Conservation (phyloP, 805 yeast genomes). For the Nakazawaea wyomingensis region DNA sequence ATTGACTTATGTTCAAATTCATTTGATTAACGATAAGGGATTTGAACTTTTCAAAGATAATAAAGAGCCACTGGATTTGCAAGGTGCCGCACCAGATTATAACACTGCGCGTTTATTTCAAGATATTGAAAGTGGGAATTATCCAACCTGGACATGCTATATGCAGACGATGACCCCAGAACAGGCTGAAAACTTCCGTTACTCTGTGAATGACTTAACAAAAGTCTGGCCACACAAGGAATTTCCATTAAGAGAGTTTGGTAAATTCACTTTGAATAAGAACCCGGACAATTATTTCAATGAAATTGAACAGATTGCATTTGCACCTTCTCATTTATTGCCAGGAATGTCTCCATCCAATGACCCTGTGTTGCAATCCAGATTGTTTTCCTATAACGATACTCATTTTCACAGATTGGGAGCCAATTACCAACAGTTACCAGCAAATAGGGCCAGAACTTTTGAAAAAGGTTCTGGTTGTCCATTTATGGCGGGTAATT, state of each 20-base stretch:
- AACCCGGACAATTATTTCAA: constrained; percentile 51
- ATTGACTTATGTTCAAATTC: constrained; percentile 52
- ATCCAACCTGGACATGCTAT: constrained; percentile 47
- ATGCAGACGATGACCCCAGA: constrained; percentile 56
- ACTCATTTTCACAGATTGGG: constrained; percentile 78
- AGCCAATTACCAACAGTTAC: constrained; percentile 59
- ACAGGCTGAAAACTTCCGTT: constrained; percentile 46
- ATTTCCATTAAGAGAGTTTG: constrained; percentile 51
- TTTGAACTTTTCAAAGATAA: constrained; percentile 35
- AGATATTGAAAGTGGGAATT: constrained; percentile 42
- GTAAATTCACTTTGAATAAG: constrained; percentile 47
- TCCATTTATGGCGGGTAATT: constrained; percentile 43
- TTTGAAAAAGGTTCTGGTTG: constrained; percentile 30
- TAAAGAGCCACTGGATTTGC: constrained; percentile 37
- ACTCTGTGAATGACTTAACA: constrained; percentile 48
- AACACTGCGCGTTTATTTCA: constrained; percentile 35
- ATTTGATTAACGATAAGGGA: constrained; percentile 47
- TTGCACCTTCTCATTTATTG: constrained; percentile 67
- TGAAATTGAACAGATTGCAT: constrained; percentile 53
- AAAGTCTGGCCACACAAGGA: constrained; percentile 55
- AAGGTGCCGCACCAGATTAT: constrained; percentile 48
- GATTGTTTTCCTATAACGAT: constrained; percentile 72
- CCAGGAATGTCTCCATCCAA: constrained; percentile 75
- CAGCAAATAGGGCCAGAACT: constrained; percentile 47
- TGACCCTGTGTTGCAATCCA: constrained; percentile 73